Evolutionary conservation across 2,329 filamentous ascomycete genomes (phyloP).

Genomic region (Fusarium secorum): DNA sequence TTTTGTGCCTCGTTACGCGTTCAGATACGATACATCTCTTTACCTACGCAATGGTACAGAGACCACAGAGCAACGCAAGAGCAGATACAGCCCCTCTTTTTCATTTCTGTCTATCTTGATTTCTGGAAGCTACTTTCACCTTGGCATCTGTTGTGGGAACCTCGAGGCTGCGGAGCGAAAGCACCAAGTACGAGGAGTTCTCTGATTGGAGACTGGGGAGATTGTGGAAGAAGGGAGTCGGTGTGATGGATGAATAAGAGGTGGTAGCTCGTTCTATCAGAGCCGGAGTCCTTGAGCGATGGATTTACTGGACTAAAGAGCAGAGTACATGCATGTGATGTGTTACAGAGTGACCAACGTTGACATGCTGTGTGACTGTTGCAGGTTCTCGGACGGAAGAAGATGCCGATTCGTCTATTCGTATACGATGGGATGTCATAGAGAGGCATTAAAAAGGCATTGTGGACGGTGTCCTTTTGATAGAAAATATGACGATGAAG

Average conservation of each 20-base stretch:
- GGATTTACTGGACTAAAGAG: conserved; percentile 69
- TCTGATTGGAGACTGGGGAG: neutral
- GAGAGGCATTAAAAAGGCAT: conserved; percentile 8
- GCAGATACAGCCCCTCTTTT: conserved; percentile 44
- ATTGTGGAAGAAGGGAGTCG: conserved; percentile 31
- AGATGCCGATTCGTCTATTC: conserved; percentile 7
- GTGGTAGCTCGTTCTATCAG: conserved; percentile 66
- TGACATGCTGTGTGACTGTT: neutral
- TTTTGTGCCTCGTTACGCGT: conserved; percentile 52
- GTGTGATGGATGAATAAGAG: conserved; percentile 1
- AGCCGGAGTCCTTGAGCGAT: conserved; percentile 66
- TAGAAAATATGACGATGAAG: neutral
- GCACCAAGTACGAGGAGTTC: conserved; percentile 42
- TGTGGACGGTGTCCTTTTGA: neutral
- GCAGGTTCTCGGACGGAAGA: neutral
- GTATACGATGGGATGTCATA: neutral
- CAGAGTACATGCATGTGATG: conserved; percentile 59
- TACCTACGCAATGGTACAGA: conserved; percentile 61
- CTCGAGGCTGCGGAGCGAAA: conserved; percentile 42
- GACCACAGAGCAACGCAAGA: conserved; percentile 71
- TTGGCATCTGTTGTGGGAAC: neutral
- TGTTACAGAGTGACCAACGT: neutral
- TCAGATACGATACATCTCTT: conserved; percentile 71
- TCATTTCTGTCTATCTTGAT: neutral
- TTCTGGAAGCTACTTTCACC: neutral